Base-by-base conservation (phyloP, 345 rosid species). In the Aquilaria malaccensis region DNA sequence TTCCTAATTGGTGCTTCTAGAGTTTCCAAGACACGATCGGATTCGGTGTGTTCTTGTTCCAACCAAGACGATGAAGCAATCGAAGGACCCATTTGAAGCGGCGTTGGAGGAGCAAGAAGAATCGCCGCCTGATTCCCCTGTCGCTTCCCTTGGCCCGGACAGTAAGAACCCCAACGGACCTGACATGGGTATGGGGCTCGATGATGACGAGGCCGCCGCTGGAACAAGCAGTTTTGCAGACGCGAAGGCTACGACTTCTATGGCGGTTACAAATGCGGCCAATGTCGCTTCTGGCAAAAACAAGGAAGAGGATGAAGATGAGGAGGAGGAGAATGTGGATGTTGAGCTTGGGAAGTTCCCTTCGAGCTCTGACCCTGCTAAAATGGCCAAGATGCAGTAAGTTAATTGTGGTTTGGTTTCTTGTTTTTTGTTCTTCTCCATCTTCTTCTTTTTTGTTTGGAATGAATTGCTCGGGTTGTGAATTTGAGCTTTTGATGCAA, bases 331-430 rank as follows among this genome's bases (percentile, higher is more conserved):
- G 60, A 90, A 84, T 48, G 72, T 88, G 93, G 97, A 91, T 10
- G 94, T 78, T 76, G 99, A 90, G 68, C 81, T 90, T 5, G 67
- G 80, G 1, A 95, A 91, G 74, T 77, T 84, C 7, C 88, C 94
- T 2, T 77, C 95, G 32, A 79, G 76, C 56, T 75, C 83, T 22
- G 99, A 88, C 67, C 96, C 97, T 29, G 67, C 74, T 73, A 91
- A 88, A 62, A 79, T 82, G 95, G 97, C 81, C 55, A 91, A 80
- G 75, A 95, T 95, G 99, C 92, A 91, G 96, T 94, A 56, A 84
- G 91, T 69, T 4, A 37, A 37, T 37, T 11, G 29, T 10, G 13
- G 22, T 31, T 22, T 22, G 22, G 30, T n/a, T 10, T 47, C 12
- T 7, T 31, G 0, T 64, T 12, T 48, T 1, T 9, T 50, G 10